A percentile compares a stretch with the other conserved stretches of the same genome.
phyloP scores from a whole-genome alignment of 805 yeast species.

The Yamadazyma scolyti region DNA sequence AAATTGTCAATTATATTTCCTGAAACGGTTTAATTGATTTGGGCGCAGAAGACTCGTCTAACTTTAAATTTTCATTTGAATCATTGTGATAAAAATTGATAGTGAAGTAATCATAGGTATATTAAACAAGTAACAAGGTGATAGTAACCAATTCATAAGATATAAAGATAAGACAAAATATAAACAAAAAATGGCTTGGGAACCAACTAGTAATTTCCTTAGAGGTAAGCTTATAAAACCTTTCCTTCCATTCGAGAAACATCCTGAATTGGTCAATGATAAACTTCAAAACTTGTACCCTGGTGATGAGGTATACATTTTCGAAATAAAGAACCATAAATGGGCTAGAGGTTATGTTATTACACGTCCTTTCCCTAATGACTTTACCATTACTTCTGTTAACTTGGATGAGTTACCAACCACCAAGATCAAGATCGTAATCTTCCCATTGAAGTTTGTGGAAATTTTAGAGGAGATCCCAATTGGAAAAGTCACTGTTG shows the following conservation, averaged over 20 bases:
- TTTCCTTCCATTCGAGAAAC: conserved; percentile 40
- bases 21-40: conserved; percentile 8
- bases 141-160: too few relatives aligned
- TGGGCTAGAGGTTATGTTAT: conserved; percentile 83
- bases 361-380: conserved; percentile 66
- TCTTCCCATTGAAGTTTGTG: conserved; percentile 59
- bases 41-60: conserved; percentile 6
- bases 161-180: background rate
- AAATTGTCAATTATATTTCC: conserved; percentile 11
- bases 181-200: conserved; percentile 38
- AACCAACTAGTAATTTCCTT: conserved; percentile 31
- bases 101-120: too few relatives aligned
- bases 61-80: conserved; percentile 2
- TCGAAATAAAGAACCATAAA: conserved; percentile 55
- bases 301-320: conserved; percentile 75
- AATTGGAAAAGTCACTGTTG: conserved; percentile 24
- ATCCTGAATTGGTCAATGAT: conserved; percentile 32
- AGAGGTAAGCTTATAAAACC: conserved; percentile 37
- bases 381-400: conserved; percentile 58
- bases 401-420: conserved; percentile 64
- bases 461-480: conserved; percentile 41
- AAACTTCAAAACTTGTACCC: conserved; percentile 55
- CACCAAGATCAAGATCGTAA: conserved; percentile 46
- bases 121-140: too few relatives aligned
- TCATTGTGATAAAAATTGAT: too few relatives aligned